These are phyloP conservation scores for Xylariomycetidae sp. DNA, from an alignment of 2,329 filamentous ascomycete species.

Conservation along the genomic window DNA sequence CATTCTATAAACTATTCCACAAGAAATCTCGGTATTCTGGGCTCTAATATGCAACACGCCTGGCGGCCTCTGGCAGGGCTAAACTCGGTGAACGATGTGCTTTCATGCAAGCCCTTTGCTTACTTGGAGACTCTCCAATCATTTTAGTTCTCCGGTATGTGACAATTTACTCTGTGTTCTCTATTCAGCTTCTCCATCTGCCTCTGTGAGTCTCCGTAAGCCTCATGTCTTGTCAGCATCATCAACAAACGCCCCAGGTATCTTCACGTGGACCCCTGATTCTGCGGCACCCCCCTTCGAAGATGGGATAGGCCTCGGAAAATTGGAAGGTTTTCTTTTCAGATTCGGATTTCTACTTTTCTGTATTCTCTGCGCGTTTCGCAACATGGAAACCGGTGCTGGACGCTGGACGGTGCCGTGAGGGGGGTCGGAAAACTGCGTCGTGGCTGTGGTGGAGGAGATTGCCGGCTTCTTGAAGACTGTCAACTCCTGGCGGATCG, in stretches of 20 bases:
- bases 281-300: neutral
- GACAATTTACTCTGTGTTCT: too few species aligned
- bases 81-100: too few species aligned
- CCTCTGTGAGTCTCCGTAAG: too few species aligned
- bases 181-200: too few species aligned
- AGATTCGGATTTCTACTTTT: constrained; percentile 3
- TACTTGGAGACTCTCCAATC: too few species aligned
- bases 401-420: constrained; percentile 3
- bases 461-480: neutral
- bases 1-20: too few species aligned
- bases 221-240: too few species aligned
- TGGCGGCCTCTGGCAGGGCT: too few species aligned
- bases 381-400: constrained; percentile 11
- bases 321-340: constrained; percentile 18
- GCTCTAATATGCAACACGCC: too few species aligned
- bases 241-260: neutral
- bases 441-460: neutral
- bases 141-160: too few species aligned
- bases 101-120: too few species aligned
- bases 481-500: constrained; percentile 16
- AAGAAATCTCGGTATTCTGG: too few species aligned
- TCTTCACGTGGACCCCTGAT: neutral
- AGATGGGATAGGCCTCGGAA: constrained; percentile 16
- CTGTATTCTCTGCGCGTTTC: constrained; percentile 8
- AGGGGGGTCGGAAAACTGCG: neutral